Conservation (phyloP, 257 asterid genomes). For the Craterostigma plantagineum region DNA sequence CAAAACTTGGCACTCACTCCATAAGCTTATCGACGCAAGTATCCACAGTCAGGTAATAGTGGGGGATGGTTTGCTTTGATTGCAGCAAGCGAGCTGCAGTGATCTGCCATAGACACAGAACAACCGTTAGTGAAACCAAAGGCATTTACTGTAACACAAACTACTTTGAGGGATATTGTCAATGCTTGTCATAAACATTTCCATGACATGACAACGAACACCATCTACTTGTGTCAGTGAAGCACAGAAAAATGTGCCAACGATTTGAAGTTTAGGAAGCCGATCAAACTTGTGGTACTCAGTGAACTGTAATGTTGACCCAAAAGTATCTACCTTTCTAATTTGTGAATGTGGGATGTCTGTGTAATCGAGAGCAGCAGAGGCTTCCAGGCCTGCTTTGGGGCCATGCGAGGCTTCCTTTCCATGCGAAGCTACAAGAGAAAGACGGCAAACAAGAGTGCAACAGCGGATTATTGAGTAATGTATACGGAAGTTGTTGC, state of each 20-base stretch:
- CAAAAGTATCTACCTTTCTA: constrained; percentile 47
- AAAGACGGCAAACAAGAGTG: too few relatives aligned
- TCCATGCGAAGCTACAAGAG: constrained; percentile 50
- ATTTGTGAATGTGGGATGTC: constrained; percentile 87
- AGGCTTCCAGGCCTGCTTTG: constrained; percentile 25
- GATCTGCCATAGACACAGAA: constrained; percentile 29
- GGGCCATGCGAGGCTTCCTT: constrained; percentile 47
- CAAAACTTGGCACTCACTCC: constrained; percentile 47
- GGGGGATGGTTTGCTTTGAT: constrained; percentile 93
- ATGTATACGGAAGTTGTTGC: too few relatives aligned
- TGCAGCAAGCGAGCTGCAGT: constrained; percentile 78
- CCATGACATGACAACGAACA: too few relatives aligned
- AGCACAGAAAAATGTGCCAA: too few relatives aligned
- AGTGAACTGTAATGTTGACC: not conserved
- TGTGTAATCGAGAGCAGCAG: constrained; percentile 40
- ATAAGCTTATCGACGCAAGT: constrained; percentile 89
- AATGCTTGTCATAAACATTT: too few relatives aligned
- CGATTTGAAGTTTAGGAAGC: too few relatives aligned
- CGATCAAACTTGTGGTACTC: too few relatives aligned
- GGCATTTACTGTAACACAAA: not conserved
- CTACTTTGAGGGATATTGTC: not conserved
- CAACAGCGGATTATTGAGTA: too few relatives aligned
- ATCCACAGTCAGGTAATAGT: constrained; percentile 88
- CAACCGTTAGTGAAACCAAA: constrained; percentile 7
- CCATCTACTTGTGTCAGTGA: too few relatives aligned